Base-by-base conservation (phyloP, 148 eudicot genomes). In the Fagopyrum homotropicum region DNA sequence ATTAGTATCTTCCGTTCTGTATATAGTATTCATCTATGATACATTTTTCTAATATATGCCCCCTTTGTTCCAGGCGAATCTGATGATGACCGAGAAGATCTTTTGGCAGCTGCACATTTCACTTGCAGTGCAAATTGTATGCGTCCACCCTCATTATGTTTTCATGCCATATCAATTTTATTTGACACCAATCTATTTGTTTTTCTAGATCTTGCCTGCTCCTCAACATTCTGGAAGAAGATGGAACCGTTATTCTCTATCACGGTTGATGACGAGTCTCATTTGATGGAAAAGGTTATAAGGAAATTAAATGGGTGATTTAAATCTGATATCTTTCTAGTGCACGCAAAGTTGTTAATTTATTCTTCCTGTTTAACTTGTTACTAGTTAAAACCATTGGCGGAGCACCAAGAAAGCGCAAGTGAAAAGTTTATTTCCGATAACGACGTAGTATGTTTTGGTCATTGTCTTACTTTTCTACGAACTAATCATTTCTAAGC, bases 31-130 rank as follows among this genome's bases (percentile, higher is more conserved):
- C 72, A 68, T 43, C 22, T 45, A 4, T 69, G 50, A 43, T 29
- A 69, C 14, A 9, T 69, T 6, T 69, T 44, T 45, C 14, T 72
- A 15, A 16, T 45, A 4, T 72, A 44, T 72, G 50, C 40, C 19
- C 16, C 45, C 17, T 75, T 72, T n/a, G 45, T 50, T 75, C 72
- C 77, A 93, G 97, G 91, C 68, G 90, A 91, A 88, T 93, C 93
- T 70, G 95, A 91, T 57, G 93, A 91, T 83, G 98, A 93, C 56
- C 93, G 78, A 56, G 98, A 93, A 75, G 98, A 93, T 72, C 88
- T 91, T 73, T 76, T 88, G 73, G 79, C 83, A 64, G 95, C 95
- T 61, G 98, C 93, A 44, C 84, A 83, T 70, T 81, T 84, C 55
- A 92, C 98, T 72, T 84, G 85, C 81, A 80, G 74, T 84, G 85